phyloP scores from a whole-genome alignment of 352 stramenopile genomes.

The Globisporangium mamillatum region DNA sequence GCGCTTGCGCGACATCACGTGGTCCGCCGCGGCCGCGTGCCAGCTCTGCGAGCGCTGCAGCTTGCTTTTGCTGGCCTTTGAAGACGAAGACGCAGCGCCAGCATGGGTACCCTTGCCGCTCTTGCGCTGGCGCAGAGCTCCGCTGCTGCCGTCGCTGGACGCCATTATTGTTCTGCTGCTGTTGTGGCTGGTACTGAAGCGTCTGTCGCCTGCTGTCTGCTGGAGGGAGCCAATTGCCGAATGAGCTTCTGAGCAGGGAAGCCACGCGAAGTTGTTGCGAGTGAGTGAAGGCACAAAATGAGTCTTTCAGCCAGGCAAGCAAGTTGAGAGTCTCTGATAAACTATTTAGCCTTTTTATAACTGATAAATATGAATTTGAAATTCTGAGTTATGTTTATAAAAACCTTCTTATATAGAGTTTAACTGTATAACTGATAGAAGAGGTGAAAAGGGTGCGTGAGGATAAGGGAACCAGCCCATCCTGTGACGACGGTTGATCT shows the following conservation, averaged over 20 bases:
- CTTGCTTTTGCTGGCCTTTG: slow-evolving; percentile 1
- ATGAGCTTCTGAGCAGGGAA: slow-evolving; percentile 1
- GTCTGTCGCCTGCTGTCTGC: not conserved
- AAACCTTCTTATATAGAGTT: too few relatives aligned
- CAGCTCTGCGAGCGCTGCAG: slow-evolving; percentile 53
- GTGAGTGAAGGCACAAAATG: not conserved
- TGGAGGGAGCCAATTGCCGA: not conserved
- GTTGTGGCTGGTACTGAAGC: not conserved
- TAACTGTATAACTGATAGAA: not conserved
- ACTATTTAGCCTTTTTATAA: too few relatives aligned
- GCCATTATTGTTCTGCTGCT: not conserved
- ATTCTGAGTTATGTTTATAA: too few relatives aligned
- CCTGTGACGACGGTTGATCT: slow-evolving; percentile 4
- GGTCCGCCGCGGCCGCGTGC: slow-evolving; percentile 44
- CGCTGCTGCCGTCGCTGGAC: not conserved
- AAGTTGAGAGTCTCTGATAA: too few relatives aligned
- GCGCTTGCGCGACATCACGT: slow-evolving; percentile 61
- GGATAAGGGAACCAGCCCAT: not conserved
- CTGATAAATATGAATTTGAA: too few relatives aligned
- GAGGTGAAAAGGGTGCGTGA: not conserved
- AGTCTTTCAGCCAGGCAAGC: not conserved
- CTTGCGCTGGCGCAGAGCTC: slow-evolving; percentile 23
- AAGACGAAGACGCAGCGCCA: not conserved
- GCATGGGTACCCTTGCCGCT: slow-evolving; percentile 13
- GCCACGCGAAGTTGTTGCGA: not conserved